Conservation (phyloP, 2,329 filamentous ascomycete genomes). For the Cladosporium colombiae region DNA sequence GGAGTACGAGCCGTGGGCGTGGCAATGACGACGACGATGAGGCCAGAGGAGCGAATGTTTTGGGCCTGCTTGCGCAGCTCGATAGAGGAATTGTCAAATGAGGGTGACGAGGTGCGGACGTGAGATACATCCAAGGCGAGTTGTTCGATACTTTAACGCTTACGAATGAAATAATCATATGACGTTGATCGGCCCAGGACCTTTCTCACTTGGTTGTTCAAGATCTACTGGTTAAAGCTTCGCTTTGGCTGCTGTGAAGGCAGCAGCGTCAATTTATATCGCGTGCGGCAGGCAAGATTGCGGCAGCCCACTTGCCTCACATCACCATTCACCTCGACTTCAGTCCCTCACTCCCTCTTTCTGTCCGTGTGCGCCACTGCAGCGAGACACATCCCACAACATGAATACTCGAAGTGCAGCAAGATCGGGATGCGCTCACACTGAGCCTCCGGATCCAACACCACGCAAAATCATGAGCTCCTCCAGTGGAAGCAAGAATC, state of each 20-base stretch:
- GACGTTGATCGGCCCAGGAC: neutral
- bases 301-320: neutral
- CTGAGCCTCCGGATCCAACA: too few species aligned
- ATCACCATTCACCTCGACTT: too few species aligned
- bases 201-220: neutral
- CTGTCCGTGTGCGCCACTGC: too few species aligned
- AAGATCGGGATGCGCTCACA: neutral
- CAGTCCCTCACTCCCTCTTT: too few species aligned
- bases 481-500: too few species aligned
- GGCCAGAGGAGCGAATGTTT: slow-evolving; percentile 35
- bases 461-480: too few species aligned
- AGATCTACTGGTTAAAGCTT: neutral
- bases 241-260: too few species aligned
- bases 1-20: slow-evolving; percentile 27
- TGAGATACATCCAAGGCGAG: neutral
- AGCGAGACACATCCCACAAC: neutral
- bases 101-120: neutral
- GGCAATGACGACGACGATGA: slow-evolving; percentile 30
- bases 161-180: neutral
- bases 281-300: neutral
- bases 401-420: neutral
- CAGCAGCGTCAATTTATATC: neutral
- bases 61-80: slow-evolving; percentile 37
- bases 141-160: neutral
- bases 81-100: slow-evolving; percentile 32